Percentiles rank a stretch among this genome's conserved stretches.
phyloP scores from a whole-genome alignment of 2,329 filamentous ascomycete genomes.

The Sarocladium oryzae region DNA sequence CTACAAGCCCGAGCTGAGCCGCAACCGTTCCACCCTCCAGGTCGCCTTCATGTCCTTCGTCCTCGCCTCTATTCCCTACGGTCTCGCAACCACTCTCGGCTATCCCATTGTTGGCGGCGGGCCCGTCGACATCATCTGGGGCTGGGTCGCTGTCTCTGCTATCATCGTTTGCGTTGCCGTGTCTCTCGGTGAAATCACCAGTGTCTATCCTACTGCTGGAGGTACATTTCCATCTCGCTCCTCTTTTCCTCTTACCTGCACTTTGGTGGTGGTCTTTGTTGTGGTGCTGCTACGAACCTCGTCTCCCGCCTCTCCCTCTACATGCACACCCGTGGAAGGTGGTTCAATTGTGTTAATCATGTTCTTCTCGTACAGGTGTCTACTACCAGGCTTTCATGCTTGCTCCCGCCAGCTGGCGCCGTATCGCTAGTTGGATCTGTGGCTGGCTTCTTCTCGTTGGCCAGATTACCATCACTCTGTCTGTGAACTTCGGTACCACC shows the following conservation, averaged over 20 bases:
- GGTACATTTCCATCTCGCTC: constrained; percentile 31
- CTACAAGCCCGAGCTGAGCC: constrained; percentile 58
- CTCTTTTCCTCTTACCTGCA: not conserved
- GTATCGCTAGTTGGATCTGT: constrained; percentile 62
- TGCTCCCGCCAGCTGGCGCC: constrained; percentile 52
- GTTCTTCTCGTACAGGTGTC: constrained; percentile 31
- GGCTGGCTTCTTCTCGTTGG: constrained; percentile 74
- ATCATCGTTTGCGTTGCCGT: constrained; percentile 66
- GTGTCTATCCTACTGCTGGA: constrained; percentile 69
- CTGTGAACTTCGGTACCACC: constrained; percentile 75
- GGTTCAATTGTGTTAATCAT: constrained; percentile 9
- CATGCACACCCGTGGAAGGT: too few relatives aligned
- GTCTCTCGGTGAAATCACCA: constrained; percentile 68
- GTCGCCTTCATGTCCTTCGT: constrained; percentile 74
- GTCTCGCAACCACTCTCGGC: constrained; percentile 61
- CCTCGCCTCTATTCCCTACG: constrained; percentile 68
- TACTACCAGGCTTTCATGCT: constrained; percentile 79
- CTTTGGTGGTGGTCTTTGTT: too few relatives aligned
- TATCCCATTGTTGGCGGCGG: constrained; percentile 63
- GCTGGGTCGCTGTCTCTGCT: constrained; percentile 60
- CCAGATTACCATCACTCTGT: constrained; percentile 75
- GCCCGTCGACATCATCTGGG: constrained; percentile 65
- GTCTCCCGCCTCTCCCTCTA: too few relatives aligned
- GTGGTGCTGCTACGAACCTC: too few relatives aligned
- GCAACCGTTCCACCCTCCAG: constrained; percentile 60